Evolutionary conservation across 495 filamentous ascomycete genomes (phyloP).

Genomic region (Schizothecium vesticola): DNA sequence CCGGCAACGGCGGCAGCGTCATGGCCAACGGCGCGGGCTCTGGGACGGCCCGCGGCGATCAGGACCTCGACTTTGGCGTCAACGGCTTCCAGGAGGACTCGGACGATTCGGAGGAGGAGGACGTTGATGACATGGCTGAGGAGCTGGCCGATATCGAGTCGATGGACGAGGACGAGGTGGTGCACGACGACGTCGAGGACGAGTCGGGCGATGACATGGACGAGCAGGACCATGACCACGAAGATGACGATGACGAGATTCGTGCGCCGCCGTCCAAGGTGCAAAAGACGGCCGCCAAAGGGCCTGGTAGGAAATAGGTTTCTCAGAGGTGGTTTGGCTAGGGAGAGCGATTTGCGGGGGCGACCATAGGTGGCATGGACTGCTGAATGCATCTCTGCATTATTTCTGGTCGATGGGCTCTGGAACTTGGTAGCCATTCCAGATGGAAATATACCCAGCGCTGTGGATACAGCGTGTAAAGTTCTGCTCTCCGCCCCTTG

Average conservation of each 20-base stretch:
- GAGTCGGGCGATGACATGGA: constrained; percentile 26
- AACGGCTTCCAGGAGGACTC: constrained; percentile 26
- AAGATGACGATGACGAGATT: constrained; percentile 28
- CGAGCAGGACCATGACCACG: constrained; percentile 19
- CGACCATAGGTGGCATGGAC: not conserved
- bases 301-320: constrained; percentile 25
- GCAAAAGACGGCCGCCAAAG: constrained; percentile 23
- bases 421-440: not conserved
- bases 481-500: not conserved
- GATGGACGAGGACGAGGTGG: constrained; percentile 35
- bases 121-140: constrained; percentile 25
- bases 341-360: not conserved
- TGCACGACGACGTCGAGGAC: constrained; percentile 36
- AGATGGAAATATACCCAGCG: not conserved
- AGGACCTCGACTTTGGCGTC: constrained; percentile 21
- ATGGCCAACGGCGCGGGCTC: constrained; percentile 36
- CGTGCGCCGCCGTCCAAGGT: constrained; percentile 32
- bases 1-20: constrained; percentile 26
- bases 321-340: not conserved
- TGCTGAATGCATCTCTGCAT: not conserved
- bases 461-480: not conserved
- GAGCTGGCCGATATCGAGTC: constrained; percentile 28
- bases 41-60: constrained; percentile 16
- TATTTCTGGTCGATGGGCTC: not conserved
- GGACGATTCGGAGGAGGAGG: constrained; percentile 22